Base-by-base conservation (phyloP, 257 asterid genomes). In the Solanum virginianum region DNA sequence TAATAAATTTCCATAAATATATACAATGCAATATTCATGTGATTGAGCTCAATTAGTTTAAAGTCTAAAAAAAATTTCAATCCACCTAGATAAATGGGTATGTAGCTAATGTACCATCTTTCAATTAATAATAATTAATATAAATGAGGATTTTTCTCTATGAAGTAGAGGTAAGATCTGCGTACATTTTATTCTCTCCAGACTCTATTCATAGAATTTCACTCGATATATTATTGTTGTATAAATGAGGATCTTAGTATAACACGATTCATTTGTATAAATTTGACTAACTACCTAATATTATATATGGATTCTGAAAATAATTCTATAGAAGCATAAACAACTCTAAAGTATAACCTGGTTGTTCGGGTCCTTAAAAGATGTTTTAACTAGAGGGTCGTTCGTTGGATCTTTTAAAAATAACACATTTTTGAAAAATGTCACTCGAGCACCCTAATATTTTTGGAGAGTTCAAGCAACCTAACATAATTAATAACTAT, bases 361-460 rank as follows among this genome's bases (percentile, higher is more conserved):
- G 8, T 22, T 22, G 16, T 15, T 62, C 2, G 2, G 0, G 1
- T 10, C 24, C 4, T 62, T 62, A 0, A 62, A 62, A 11, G 22
- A 62, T 62, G 1, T 62, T 0, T 0, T 5, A 12, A 56, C n/a
- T 10, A n/a, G 0, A n/a, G 0, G 22, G 32, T n/a, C 0, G 0
- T n/a, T 10, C 2, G 20, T 62, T 0, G 5, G 11, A 63, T 66
- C 3, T 22, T 66, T 22, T 10, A 6, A 29, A 15, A 29, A 1
- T 0, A 8, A 0, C 15, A 3, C 4, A 29, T 29, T 66, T 14
- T 11, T 14, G 0, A 1, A 0, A 36, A n/a, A 66, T 29, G 3
- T 1, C 7, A 29, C 45, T 5, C 0, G 1, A 29, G 3, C 4
- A 15, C 0, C 20, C 29, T 10, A 68, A 68, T 32, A 32, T 14